These are phyloP conservation scores for Termitomyces sp. DNA, from an alignment of 768 basidiomycete genomes.

Conservation along the genomic window DNA sequence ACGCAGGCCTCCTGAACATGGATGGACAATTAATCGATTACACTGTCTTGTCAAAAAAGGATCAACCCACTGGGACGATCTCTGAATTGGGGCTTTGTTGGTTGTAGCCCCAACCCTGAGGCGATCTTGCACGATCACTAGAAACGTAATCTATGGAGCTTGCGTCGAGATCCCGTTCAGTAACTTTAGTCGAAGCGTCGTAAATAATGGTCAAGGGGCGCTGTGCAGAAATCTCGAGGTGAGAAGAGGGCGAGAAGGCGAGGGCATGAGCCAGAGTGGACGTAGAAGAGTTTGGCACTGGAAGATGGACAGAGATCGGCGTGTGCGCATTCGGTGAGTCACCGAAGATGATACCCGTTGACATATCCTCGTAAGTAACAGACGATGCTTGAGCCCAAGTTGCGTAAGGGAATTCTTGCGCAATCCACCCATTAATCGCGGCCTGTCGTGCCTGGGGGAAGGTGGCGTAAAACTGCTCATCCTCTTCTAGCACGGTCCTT, in stretches of 20 bases:
- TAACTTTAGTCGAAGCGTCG: background rate
- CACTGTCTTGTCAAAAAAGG: background rate
- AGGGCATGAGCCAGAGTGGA: constrained; percentile 1
- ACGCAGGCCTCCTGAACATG: background rate
- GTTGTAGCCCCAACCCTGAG: background rate
- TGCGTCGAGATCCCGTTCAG: background rate
- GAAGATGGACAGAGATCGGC: background rate
- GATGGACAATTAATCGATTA: background rate
- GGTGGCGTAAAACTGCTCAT: constrained; percentile 14
- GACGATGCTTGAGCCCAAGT: background rate
- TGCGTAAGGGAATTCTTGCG: background rate
- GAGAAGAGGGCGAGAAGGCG: background rate
- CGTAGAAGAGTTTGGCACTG: background rate
- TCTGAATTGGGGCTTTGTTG: background rate
- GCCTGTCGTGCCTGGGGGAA: constrained; percentile 13
- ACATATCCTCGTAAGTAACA: background rate
- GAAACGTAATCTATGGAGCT: background rate
- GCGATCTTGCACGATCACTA: background rate
- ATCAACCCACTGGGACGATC: background rate
- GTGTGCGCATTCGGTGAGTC: background rate
- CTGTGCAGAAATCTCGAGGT: background rate
- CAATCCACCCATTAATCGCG: constrained; percentile 13
- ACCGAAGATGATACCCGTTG: background rate
- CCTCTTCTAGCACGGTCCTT: constrained; percentile 13
- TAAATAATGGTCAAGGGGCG: background rate